Evolutionary conservation across 768 basidiomycete genomes (phyloP), one percentile per base, ranked within the genome.

Genomic region (Fomitopsis serialis): DNA sequence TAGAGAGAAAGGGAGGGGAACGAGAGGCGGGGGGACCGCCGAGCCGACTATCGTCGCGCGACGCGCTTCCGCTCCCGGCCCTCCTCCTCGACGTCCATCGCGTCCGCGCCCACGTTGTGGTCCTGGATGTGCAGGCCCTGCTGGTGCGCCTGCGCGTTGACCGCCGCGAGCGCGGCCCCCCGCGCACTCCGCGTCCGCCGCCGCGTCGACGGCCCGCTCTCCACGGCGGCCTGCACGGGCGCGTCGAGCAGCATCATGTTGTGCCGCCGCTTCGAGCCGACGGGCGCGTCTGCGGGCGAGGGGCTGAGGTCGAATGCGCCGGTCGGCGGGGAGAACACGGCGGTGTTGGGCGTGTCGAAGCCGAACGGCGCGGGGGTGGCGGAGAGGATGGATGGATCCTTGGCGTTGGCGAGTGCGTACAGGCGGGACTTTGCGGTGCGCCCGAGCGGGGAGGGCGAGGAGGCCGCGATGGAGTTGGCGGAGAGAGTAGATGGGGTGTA

Each of bases 221-320:
- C 63, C 13, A 74, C 68, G 4, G 78, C 43, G n/a, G 53, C 47
- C 8, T 58, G 58, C 2, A 77, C 61, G 15, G 74, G 61, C 0
- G 84, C 71, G 58, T 89, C 87, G 2, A 86, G 75, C 76, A 85
- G 80, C 83, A 89, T 87, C 62, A 86, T 77, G 0, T 86, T 85
- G 59, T 91, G 86, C 32, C 89, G 78, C 8, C 89, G 81, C 68
- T 91, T 91, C 1, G 80, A 74, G 29, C 85, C 87, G 0, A 79
- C 74, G 3, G 78, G 68, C 36, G 82, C 64, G 27, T 66, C 25
- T 74, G 69, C 27, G 70, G 11, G 72, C 42, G 24, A 44, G 48
- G 42, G 42, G 22, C 7, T 45, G 45, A 54, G 15, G 19, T 35
- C 51, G 40, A 51, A 21, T 24, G 46, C 27, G 48, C 44, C 35